These are phyloP conservation scores for Heterobasidion irregulare DNA, from an alignment of 1,284 basidiomycete species.

Conservation along the genomic window DNA sequence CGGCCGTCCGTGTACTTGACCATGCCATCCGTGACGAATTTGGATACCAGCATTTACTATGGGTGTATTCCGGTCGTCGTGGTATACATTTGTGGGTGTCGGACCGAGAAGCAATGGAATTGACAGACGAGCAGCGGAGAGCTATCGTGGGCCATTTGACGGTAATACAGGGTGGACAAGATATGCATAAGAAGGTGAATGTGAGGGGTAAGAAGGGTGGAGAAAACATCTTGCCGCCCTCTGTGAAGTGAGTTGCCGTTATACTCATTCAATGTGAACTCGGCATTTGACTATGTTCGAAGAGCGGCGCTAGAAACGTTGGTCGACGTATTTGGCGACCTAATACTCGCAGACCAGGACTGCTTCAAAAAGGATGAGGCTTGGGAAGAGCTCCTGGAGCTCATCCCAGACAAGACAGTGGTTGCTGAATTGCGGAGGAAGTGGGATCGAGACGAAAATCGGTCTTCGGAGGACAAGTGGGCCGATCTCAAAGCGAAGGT, in stretches of 20 bases:
- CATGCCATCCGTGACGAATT: constrained; percentile 77
- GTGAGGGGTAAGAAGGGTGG: constrained; percentile 36
- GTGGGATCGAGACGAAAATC: constrained; percentile 55
- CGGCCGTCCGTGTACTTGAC: constrained; percentile 89
- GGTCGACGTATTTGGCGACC: constrained; percentile 48
- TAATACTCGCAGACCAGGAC: constrained; percentile 84
- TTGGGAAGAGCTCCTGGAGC: constrained; percentile 68
- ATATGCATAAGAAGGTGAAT: constrained; percentile 82
- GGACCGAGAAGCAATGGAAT: constrained; percentile 78
- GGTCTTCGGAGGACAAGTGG: constrained; percentile 69
- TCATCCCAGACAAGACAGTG: constrained; percentile 61
- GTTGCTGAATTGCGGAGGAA: constrained; percentile 40
- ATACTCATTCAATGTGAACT: not conserved
- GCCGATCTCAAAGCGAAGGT: constrained; percentile 44
- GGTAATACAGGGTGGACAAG: constrained; percentile 78
- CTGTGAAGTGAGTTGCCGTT: constrained; percentile 47
- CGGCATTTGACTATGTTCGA: not conserved
- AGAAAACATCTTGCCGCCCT: constrained; percentile 49
- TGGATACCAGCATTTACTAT: constrained; percentile 77
- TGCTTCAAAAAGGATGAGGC: constrained; percentile 70
- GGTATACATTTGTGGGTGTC: constrained; percentile 99
- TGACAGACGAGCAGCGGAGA: constrained; percentile 89
- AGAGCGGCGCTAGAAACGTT: constrained; percentile 51
- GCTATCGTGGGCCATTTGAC: constrained; percentile 85
- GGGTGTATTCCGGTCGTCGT: constrained; percentile 98